These are phyloP conservation scores for Chimonanthus salicifolius DNA, from an alignment of 164 flowering plant species.

Conservation along the genomic window DNA sequence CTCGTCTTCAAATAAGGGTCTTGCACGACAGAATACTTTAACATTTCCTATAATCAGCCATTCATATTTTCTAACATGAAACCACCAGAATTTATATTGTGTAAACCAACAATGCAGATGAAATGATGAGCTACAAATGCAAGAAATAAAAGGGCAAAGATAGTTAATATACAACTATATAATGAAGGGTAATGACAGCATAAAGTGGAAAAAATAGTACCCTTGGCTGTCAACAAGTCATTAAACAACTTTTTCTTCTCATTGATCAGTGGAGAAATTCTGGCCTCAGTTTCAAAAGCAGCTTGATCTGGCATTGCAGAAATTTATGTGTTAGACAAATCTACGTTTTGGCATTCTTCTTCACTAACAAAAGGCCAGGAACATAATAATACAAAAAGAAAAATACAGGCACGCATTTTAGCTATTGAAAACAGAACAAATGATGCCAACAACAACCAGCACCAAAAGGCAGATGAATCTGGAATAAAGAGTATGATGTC, in stretches of 20 bases:
- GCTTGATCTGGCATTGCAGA: slow-evolving; percentile 57
- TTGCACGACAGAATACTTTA: slow-evolving; percentile 81
- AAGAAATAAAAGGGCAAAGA: not conserved
- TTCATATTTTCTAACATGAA: slow-evolving; percentile 7
- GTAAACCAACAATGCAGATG: not conserved
- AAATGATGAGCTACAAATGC: not conserved
- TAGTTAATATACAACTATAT: too few species aligned
- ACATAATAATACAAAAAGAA: not conserved
- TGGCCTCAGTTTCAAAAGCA: slow-evolving; percentile 82
- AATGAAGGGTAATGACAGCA: not conserved
- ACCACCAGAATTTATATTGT: not conserved
- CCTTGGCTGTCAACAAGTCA: slow-evolving; percentile 94
- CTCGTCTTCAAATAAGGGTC: slow-evolving; percentile 95
- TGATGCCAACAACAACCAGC: not conserved
- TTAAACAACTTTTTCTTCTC: slow-evolving; percentile 91
- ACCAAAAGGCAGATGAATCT: not conserved
- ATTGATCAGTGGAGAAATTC: slow-evolving; percentile 69
- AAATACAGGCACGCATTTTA: not conserved
- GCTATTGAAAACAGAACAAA: not conserved
- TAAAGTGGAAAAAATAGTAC: slow-evolving; percentile 31
- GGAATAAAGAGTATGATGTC: slow-evolving; percentile 2
- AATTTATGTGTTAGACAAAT: not conserved
- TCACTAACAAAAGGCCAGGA: too few species aligned
- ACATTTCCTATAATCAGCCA: slow-evolving; percentile 63
- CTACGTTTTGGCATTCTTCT: not conserved